A percentile compares a stretch with the other conserved stretches of the same genome.
Evolutionary conservation across 164 flowering plant species (phyloP).

Genomic region (Chimonanthus praecox): DNA sequence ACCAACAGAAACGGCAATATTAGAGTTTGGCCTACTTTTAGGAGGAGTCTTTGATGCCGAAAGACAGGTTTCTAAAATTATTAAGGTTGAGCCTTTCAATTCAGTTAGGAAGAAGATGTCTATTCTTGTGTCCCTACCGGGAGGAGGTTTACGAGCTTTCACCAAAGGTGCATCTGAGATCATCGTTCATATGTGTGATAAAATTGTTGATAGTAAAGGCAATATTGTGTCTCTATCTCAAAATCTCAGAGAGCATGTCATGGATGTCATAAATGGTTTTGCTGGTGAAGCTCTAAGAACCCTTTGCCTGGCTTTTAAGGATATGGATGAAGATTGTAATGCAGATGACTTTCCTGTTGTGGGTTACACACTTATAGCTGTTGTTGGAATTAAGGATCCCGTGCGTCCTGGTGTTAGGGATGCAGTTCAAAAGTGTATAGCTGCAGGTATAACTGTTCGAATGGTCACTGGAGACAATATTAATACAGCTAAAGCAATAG

Average conservation of each 20-base stretch:
- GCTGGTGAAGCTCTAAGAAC: slow-evolving; percentile 46
- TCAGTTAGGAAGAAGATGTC: slow-evolving; percentile 78
- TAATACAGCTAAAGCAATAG: slow-evolving; percentile 49
- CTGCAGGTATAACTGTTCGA: slow-evolving; percentile 46
- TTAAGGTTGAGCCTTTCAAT: slow-evolving; percentile 74
- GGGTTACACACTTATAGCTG: slow-evolving; percentile 41
- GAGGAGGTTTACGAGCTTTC: slow-evolving; percentile 47
- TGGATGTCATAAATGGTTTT: slow-evolving; percentile 35
- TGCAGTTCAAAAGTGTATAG: slow-evolving; percentile 40
- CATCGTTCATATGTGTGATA: slow-evolving; percentile 41
- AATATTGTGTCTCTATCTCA: slow-evolving; percentile 25
- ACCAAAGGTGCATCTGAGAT: slow-evolving; percentile 92
- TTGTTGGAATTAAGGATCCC: slow-evolving; percentile 55
- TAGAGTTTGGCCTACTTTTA: slow-evolving; percentile 61
- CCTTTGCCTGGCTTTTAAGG: slow-evolving; percentile 45
- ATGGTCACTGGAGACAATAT: slow-evolving; percentile 61
- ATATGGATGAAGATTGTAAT: slow-evolving; percentile 19
- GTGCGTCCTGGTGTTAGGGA: slow-evolving; percentile 49
- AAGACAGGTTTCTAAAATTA: slow-evolving; percentile 27
- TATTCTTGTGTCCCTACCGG: slow-evolving; percentile 53
- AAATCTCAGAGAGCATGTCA: slow-evolving; percentile 15
- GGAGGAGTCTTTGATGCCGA: slow-evolving; percentile 47
- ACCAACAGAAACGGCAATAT: slow-evolving; percentile 72
- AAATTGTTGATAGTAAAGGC: slow-evolving; percentile 26
- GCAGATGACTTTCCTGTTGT: slow-evolving; percentile 25